Base-by-base conservation (phyloP, 148 eudicot genomes). In the Salicornia ramosissima region DNA sequence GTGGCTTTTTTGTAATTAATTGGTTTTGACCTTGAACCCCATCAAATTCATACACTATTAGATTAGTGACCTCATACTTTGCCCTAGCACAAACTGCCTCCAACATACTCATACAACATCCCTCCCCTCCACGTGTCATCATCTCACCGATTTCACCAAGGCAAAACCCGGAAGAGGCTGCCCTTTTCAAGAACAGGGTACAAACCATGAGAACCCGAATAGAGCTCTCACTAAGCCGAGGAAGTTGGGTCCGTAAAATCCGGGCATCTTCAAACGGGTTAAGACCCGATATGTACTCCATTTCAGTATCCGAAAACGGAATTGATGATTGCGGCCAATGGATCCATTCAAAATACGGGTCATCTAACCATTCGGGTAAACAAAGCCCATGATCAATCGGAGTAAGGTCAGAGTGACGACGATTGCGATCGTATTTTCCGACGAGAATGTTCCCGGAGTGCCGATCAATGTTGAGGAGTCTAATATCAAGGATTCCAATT, bases 251-350 rank as follows among this genome's bases (percentile, higher is more conserved):
- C 77, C 92, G 81, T 13, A 94, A 76, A 68, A 90, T 72, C 53
- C 79, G 81, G 8, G 98, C 97, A 70, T 94, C 98, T 64, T 80
- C 80, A 43, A 80, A 83, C 0, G 97, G 98, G 74, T 90, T 78
- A 6, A 94, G 89, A 54, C 72, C 80, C 16, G 77, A 70, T 28
- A 94, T 82, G 71, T 90, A 94, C 21, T 94, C 91, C 24, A 87
- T 50, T 79, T 94, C 98, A 70, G 69, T 16, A 14, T 90, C 96
- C 0, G 98, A 85, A 52, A 94, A 90, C 19, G 98, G 98, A 31
- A 94, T 80, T 49, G 81, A 82, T 40, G 98, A 88, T 86, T 94
- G 98, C 60, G 98, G 98, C 98, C 98, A 94, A 51, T 94, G 98
- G 54, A 94, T 75, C 98, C 98, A 94, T 79, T 94, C 98, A 31